These are phyloP conservation scores for Colletotrichum limetticola DNA, from an alignment of 2,329 filamentous ascomycete genomes.

Conservation along the genomic window DNA sequence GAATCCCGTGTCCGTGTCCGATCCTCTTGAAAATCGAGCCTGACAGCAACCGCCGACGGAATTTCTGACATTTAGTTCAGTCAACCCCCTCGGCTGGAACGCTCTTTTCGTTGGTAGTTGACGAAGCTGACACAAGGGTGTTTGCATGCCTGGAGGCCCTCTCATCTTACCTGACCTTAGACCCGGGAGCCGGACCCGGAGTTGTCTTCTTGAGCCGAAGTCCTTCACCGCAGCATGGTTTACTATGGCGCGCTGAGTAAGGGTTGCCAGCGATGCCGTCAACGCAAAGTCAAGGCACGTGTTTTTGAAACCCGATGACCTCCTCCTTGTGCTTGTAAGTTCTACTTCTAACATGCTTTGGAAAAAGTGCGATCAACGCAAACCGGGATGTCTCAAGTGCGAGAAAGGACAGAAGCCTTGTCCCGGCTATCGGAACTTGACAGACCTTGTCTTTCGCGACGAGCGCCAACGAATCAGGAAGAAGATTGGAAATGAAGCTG, in stretches of 20 bases:
- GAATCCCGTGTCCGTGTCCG: conserved; percentile 8
- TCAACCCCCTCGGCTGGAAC: not conserved
- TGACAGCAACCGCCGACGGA: not conserved
- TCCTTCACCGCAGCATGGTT: conserved; percentile 32
- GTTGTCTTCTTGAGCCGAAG: not conserved
- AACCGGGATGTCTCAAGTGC: conserved; percentile 40
- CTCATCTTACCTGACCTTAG: not conserved
- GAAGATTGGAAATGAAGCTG: not conserved
- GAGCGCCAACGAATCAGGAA: conserved; percentile 38
- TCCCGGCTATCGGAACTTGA: conserved; percentile 40
- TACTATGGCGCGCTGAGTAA: conserved; percentile 39
- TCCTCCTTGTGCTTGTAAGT: not conserved
- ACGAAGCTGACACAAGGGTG: not conserved
- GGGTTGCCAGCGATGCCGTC: conserved; percentile 42
- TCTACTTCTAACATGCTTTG: not conserved
- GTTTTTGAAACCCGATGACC: not conserved
- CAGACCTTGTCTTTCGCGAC: conserved; percentile 40
- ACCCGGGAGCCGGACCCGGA: no score
- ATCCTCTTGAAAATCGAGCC: not conserved
- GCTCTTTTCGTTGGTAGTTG: not conserved
- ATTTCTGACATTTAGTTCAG: not conserved
- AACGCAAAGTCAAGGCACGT: conserved; percentile 41
- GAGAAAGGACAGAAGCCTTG: conserved; percentile 38
- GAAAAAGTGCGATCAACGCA: conserved; percentile 40
- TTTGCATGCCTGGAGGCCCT: not conserved